phyloP scores from a whole-genome alignment of 208 protist genomes.

The Angomonas deanei region DNA sequence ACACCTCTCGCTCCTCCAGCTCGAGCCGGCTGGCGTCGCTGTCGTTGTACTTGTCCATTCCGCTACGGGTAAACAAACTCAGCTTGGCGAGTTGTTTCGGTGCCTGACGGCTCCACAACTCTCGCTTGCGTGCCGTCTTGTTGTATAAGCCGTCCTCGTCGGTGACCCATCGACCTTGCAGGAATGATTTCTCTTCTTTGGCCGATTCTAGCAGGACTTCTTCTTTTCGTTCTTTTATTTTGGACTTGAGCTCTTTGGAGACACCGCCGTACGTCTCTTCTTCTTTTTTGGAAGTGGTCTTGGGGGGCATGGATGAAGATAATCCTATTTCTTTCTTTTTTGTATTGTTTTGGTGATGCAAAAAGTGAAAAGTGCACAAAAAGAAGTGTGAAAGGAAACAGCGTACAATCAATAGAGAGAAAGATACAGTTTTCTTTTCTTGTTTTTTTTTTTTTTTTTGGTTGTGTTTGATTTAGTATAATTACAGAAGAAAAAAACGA shows the following conservation, averaged over 20 bases:
- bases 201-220: conserved; percentile 36
- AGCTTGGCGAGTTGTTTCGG: conserved; percentile 62
- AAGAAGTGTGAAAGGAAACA: conserved; percentile 8
- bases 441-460: conserved; percentile 2
- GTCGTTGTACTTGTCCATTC: conserved; percentile 9
- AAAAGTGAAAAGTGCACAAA: background rate
- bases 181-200: conserved; percentile 43
- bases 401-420: background rate
- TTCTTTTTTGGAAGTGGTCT: background rate
- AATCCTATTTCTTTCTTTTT: conserved; percentile 4
- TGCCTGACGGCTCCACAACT: conserved; percentile 50
- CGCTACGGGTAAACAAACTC: conserved; percentile 38
- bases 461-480: background rate
- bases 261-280: conserved; percentile 6
- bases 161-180: conserved; percentile 79
- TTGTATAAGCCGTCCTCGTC: conserved; percentile 64
- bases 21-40: conserved; percentile 9
- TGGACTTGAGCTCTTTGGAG: conserved; percentile 53
- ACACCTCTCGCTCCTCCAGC: conserved; percentile 86
- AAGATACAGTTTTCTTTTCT: background rate
- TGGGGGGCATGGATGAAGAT: background rate
- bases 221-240: conserved; percentile 38
- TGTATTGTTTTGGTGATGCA: conserved; percentile 2
- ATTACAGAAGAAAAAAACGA: too few relatives aligned
- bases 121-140: conserved; percentile 34